A percentile compares a stretch with the other conserved stretches of the same genome.
phyloP scores from a whole-genome alignment of 441 rosid species.

The Pelargonium hybrid region DNA sequence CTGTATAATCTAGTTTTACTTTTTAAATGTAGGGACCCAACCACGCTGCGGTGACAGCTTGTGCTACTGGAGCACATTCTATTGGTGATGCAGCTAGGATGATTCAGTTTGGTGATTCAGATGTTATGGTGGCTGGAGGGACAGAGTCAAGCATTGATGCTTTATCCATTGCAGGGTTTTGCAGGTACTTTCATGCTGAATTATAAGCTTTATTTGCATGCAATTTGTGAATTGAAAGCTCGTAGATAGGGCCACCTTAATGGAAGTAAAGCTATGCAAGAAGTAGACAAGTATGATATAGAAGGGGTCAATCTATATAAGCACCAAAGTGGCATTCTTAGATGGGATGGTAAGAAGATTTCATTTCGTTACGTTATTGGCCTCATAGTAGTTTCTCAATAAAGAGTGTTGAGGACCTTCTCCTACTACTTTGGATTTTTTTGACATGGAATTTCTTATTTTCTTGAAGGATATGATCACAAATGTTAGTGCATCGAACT shows the following conservation, averaged over 20 bases:
- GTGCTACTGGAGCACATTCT: conserved; percentile 95
- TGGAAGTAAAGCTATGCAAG: neutral
- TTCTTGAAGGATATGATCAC: neutral
- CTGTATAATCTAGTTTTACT: conserved; percentile 16
- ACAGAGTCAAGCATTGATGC: conserved; percentile 94
- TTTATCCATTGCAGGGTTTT: conserved; percentile 87
- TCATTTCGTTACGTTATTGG: neutral
- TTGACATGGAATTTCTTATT: neutral
- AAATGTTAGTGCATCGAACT: neutral
- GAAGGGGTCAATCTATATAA: neutral
- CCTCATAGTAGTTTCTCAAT: neutral
- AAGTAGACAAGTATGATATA: neutral
- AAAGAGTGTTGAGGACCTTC: neutral
- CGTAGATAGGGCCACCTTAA: neutral
- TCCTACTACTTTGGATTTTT: neutral
- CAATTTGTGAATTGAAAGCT: neutral
- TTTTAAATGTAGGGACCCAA: conserved; percentile 75
- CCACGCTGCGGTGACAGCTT: conserved; percentile 97
- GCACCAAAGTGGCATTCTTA: neutral
- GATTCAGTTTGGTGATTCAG: conserved; percentile 91
- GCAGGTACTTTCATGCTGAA: conserved; percentile 37
- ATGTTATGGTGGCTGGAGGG: conserved; percentile 96
- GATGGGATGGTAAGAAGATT: neutral
- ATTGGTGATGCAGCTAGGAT: conserved; percentile 93
- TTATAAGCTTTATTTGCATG: neutral